phyloP scores from a whole-genome alignment of 495 filamentous ascomycete species.

The Hapsidospora chrysogenum region DNA sequence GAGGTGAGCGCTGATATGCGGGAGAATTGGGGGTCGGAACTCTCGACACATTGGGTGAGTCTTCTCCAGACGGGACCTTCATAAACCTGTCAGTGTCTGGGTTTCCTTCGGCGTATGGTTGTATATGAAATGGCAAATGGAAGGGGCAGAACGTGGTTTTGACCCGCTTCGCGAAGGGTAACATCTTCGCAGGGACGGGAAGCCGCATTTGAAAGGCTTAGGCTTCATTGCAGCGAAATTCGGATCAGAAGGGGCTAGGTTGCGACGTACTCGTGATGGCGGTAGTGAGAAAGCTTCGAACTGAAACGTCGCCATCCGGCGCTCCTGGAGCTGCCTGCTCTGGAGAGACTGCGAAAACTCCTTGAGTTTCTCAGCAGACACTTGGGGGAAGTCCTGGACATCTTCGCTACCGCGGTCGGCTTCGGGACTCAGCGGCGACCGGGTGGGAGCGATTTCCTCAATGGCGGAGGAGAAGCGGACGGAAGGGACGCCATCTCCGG shows the following conservation, averaged over 20 bases:
- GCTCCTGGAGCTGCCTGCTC: slow-evolving; percentile 57
- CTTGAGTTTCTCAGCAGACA: slow-evolving; percentile 46
- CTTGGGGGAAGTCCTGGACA: slow-evolving; percentile 14
- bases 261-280: slow-evolving; percentile 66
- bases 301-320: slow-evolving; percentile 65
- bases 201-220: no score
- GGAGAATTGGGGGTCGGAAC: slow-evolving; percentile 16
- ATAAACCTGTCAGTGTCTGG: not conserved
- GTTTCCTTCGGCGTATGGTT: not conserved
- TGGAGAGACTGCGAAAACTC: slow-evolving; percentile 57
- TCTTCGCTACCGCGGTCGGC: slow-evolving; percentile 5
- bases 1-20: slow-evolving; percentile 22
- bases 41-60: slow-evolving; percentile 16
- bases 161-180: no score
- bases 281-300: slow-evolving; percentile 82
- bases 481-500: slow-evolving; percentile 18
- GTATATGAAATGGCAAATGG: not conserved
- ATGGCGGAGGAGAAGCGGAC: slow-evolving; percentile 68
- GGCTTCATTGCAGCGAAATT: no score
- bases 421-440: not conserved
- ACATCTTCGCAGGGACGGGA: no score
- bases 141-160: no score
- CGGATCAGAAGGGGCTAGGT: no score
- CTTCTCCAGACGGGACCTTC: slow-evolving; percentile 27
- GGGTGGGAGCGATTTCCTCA: slow-evolving; percentile 55